Evolutionary conservation across 495 filamentous ascomycete genomes (phyloP), one percentile per base, ranked within the genome.

Genomic region (Lentithecium fluviatile): DNA sequence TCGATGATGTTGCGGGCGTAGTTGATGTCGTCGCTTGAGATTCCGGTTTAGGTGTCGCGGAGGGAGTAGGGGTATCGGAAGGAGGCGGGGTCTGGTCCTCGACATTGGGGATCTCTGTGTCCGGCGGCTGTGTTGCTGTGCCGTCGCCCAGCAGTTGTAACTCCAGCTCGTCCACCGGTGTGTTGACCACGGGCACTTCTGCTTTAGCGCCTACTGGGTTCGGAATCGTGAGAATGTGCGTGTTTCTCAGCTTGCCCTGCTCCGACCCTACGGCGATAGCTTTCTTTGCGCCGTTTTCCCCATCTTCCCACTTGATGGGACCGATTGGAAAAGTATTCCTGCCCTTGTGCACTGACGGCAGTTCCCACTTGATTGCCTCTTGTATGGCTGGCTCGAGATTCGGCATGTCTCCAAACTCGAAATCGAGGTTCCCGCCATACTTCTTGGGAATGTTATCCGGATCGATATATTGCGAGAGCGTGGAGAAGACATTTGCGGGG

Each of bases 351-450:
- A 29, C 48, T 0, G 40, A 25, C 2, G 70, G 60, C 6, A 42
- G 29, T 32, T 70, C 61, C 74, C 74, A 76, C 15, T 67, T 45
- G 11, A 77, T 58, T n/a, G 51, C 62, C 1, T 69, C 52, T 20
- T 66, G 49, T 45, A 77, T 76, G 1, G 40, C 59, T 6, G 85
- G 84, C 61, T 96, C 90, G 19, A 88, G 72, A 51, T 81, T 77
- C 12, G 89, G 89, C 74, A 83, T 75, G 55, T 87, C 82, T 50
- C 88, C 88, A 73, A 85, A 95, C 60, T 85, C 70, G 76, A 87
- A 96, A 36, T 94, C 86, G 4, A 96, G 80, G 48, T 88, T 80
- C 26, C 91, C 91, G 49, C 91, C 91, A 67, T 93, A 96, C 66
- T 84, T 82, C 73, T 88, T 88, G 12, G 91, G 91, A 46, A 96